Conservation (phyloP, 2,329 filamentous ascomycete genomes). For the Emmonsiellopsis sp. region DNA sequence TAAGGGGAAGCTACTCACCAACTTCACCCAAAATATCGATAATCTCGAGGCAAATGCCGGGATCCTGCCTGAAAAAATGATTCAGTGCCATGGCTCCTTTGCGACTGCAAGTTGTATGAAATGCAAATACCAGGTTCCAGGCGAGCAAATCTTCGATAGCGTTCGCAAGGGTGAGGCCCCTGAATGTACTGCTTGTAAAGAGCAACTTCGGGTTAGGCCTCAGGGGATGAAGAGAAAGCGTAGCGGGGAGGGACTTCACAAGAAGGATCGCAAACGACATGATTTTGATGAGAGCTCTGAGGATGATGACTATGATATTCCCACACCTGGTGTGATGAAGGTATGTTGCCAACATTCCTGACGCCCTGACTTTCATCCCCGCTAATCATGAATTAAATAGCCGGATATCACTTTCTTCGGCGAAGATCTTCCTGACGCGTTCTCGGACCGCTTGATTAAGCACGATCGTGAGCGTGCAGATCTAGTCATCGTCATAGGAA, state of each 20-base stretch:
- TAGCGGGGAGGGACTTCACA: constrained; percentile 36
- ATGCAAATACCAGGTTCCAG: constrained; percentile 64
- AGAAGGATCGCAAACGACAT: constrained; percentile 46
- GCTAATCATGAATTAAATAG: constrained; percentile 23
- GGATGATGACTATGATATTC: constrained; percentile 54
- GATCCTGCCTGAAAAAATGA: constrained; percentile 67
- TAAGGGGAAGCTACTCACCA: constrained; percentile 81
- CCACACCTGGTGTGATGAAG: constrained; percentile 72
- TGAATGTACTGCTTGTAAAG: constrained; percentile 62
- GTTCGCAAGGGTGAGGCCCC: constrained; percentile 69
- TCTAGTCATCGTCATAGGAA: constrained; percentile 91
- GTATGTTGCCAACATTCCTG: constrained; percentile 16
- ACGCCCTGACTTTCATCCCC: constrained; percentile 5
- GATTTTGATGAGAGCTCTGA: constrained; percentile 44
- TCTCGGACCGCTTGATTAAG: constrained; percentile 69
- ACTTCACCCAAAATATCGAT: constrained; percentile 98
- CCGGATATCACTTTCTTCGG: constrained; percentile 98
- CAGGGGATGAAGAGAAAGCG: constrained; percentile 45
- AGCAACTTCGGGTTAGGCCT: constrained; percentile 40
- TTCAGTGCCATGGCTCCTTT: constrained; percentile 96
- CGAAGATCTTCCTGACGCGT: constrained; percentile 75
- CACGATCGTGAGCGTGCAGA: constrained; percentile 74
- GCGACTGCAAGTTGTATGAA: constrained; percentile 82
- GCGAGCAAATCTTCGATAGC: constrained; percentile 68
- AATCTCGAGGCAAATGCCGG: constrained; percentile 86